A percentile compares a stretch with the other conserved stretches of the same genome.
Evolutionary conservation across 495 filamentous ascomycete species (phyloP).

Genomic region (Tuber borchii): DNA sequence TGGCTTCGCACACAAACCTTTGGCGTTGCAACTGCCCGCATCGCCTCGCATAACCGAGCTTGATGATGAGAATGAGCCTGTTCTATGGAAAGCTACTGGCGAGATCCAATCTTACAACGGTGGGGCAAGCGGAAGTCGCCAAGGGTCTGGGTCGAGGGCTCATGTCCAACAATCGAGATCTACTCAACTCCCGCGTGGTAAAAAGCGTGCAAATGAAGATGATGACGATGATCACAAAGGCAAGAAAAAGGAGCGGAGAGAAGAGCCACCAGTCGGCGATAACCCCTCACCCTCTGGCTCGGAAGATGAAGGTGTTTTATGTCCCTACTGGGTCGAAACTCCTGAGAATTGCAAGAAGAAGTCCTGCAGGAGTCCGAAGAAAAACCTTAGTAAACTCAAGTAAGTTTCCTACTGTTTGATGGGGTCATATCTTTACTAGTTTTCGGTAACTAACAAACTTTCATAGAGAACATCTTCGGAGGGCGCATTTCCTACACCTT

Average conservation of each 20-base stretch:
- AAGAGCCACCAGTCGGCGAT: background rate
- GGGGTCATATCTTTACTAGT: background rate
- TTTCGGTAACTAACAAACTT: background rate
- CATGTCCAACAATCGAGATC: background rate
- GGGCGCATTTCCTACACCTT: slow-evolving; percentile 6
- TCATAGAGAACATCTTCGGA: slow-evolving; percentile 11
- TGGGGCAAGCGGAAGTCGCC: background rate
- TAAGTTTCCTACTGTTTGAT: background rate
- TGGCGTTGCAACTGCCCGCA: background rate
- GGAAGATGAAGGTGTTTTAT: background rate
- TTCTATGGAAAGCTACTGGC: background rate
- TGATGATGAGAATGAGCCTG: background rate
- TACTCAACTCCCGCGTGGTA: background rate
- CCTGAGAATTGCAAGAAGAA: background rate
- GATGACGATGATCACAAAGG: background rate
- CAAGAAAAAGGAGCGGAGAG: slow-evolving; percentile 5
- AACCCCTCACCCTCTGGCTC: background rate
- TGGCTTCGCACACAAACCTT: background rate
- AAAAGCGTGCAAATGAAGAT: slow-evolving; percentile 1
- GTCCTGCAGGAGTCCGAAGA: background rate
- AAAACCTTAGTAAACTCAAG: slow-evolving; percentile 22
- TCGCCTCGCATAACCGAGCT: background rate
- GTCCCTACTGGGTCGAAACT: background rate
- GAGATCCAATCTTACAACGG: background rate
- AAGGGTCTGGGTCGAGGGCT: background rate